Evolutionary conservation across 1,139 yeast species (phyloP).

Genomic region (Chernovozyma aurita): DNA sequence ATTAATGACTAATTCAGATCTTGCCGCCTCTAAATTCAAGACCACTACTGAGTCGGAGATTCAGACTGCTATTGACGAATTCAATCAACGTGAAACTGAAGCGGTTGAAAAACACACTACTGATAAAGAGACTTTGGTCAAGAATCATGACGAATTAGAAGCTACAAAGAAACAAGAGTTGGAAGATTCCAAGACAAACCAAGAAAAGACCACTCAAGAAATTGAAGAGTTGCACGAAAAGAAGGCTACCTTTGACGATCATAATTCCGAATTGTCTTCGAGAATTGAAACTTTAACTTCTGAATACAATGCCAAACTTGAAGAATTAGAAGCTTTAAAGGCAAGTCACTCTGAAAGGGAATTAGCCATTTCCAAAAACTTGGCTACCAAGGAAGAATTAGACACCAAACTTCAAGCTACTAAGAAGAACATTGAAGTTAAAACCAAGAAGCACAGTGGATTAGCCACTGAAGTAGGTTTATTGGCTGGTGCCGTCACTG

Average conservation of each 20-base stretch:
- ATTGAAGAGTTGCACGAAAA: conserved; percentile 42
- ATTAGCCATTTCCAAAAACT: conserved; percentile 31
- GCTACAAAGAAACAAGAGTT: conserved; percentile 48
- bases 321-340: conserved; percentile 38
- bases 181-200: conserved; percentile 43
- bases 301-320: conserved; percentile 35
- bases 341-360: conserved; percentile 38
- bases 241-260: conserved; percentile 37
- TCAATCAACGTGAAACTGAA: conserved; percentile 40
- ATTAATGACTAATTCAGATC: conserved; percentile 27
- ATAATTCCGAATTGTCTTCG: conserved; percentile 40
- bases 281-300: conserved; percentile 41
- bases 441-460: conserved; percentile 32
- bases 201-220: conserved; percentile 42
- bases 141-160: conserved; percentile 45
- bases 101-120: conserved; percentile 45
- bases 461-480: conserved; percentile 43
- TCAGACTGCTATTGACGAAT: conserved; percentile 43
- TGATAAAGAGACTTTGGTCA: conserved; percentile 41
- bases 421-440: conserved; percentile 31
- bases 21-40: conserved; percentile 34
- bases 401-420: conserved; percentile 31
- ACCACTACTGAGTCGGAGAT: conserved; percentile 38
- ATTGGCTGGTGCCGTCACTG: conserved; percentile 39
- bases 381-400: conserved; percentile 38